Evolutionary conservation across 805 yeast genomes (phyloP), one percentile per base, ranked within the genome.

Genomic region (Lipomyces sp.): DNA sequence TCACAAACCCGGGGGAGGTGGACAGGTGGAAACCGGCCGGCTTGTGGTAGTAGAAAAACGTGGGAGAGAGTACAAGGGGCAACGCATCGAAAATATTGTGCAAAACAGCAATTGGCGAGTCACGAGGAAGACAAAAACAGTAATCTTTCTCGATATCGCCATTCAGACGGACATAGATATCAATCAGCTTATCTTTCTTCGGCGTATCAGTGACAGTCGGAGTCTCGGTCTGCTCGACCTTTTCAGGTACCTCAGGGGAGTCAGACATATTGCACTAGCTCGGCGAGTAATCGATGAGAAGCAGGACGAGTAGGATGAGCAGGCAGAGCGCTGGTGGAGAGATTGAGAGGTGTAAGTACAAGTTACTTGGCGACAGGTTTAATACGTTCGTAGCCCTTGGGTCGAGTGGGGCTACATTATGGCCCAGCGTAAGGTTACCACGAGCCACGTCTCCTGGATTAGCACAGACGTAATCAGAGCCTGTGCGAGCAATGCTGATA

Each of bases 131-230:
- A 71, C 86, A 87, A 80, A 94, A 91, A 73, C 97, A 90, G 78
- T 92, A 93, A 77, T 94, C 99, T 77, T 89, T 89, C 74, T 92
- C 97, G 59, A 80, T 77, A 75, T 93, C 97, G 65, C 85, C 89
- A 76, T 90, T 92, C 84, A 94, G 86, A 66, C 99, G 89, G 70
- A 95, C 78, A 79, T 86, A 92, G 51, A 79, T 69, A 64, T 79
- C 83, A 73, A 79, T 76, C 33, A 69, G 68, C 62, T 61, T 63
- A 55, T 67, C 75, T 57, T 60, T 65, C 64, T 62, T 59, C 30
- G 56, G 42, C 51, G 56, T 37, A 33, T n/a, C 35, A 42, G 53
- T 45, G 57, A 15, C 53, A 8, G 62, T 34, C 32, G 35, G 15
- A 15, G 56, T 63, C 55, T 62, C 63, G 54, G 60, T 8, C 29